Conservation (phyloP, 495 filamentous ascomycete species). For the Polyplosphaeria fusca region DNA sequence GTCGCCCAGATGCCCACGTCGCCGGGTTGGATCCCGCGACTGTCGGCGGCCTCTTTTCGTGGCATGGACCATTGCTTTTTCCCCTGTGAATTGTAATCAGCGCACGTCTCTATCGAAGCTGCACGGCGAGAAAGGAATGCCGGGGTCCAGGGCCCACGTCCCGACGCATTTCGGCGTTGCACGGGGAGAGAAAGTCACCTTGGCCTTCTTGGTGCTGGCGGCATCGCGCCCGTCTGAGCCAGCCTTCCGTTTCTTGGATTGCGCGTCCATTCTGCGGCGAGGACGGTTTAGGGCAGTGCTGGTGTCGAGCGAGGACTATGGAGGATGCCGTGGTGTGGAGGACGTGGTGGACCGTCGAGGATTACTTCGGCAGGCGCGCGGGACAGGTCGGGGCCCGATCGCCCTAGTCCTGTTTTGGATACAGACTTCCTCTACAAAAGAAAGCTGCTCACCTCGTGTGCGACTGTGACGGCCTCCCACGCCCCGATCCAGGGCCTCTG, state of each 20-base stretch:
- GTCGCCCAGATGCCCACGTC: constrained; percentile 87
- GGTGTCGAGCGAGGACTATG: neutral
- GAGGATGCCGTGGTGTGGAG: neutral
- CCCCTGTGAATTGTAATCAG: constrained; percentile 24
- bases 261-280: constrained; percentile 18
- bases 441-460: neutral
- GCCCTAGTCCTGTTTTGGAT: neutral
- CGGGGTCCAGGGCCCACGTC: constrained; percentile 1
- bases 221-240: neutral
- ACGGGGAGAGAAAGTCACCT: constrained; percentile 20
- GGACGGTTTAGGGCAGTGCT: no score
- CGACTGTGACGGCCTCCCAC: neutral
- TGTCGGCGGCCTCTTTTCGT: constrained; percentile 24
- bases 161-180: neutral
- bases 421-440: neutral
- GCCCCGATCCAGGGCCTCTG: neutral
- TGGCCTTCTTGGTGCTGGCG: constrained; percentile 23
- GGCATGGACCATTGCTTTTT: constrained; percentile 43
- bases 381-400: neutral
- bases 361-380: neutral
- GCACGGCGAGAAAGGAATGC: constrained; percentile 18
- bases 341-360: neutral
- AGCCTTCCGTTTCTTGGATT: constrained; percentile 30
- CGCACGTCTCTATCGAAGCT: neutral
- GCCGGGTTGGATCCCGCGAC: constrained; percentile 51